These are phyloP conservation scores for Suhomyces prunicola DNA, from an alignment of 805 yeast species.

Conservation along the genomic window DNA sequence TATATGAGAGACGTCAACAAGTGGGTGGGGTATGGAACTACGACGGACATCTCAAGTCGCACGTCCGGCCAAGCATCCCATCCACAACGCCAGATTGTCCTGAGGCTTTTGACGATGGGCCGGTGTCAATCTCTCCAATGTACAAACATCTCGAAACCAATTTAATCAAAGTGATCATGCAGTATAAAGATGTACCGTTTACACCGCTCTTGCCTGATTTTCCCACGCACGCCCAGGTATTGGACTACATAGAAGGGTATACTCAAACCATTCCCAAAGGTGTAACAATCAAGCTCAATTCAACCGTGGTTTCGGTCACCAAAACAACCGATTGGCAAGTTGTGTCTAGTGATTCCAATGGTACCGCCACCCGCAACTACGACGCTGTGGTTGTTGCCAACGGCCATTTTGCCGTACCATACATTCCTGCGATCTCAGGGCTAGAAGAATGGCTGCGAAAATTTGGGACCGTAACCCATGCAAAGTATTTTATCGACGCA, in stretches of 20 bases:
- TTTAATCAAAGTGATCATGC: constrained; percentile 44
- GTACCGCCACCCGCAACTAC: constrained; percentile 5
- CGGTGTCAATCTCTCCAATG: constrained; percentile 19
- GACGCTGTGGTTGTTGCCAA: constrained; percentile 24
- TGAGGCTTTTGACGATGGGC: constrained; percentile 3
- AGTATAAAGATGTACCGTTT: constrained; percentile 35
- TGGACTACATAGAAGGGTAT: constrained; percentile 16
- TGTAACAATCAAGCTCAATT: constrained; percentile 7
- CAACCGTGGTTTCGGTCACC: constrained; percentile 11
- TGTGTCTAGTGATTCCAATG: neutral
- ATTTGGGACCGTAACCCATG: constrained; percentile 15
- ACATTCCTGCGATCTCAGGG: constrained; percentile 19
- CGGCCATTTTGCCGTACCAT: constrained; percentile 24
- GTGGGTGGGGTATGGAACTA: constrained; percentile 46
- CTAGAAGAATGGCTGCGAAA: constrained; percentile 15
- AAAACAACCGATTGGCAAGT: constrained; percentile 11
- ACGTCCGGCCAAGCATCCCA: constrained; percentile 16
- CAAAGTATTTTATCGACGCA: constrained; percentile 18
- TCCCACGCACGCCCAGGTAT: constrained; percentile 15
- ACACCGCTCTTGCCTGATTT: constrained; percentile 12
- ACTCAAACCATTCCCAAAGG: constrained; percentile 11
- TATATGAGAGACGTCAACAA: constrained; percentile 38
- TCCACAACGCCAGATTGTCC: neutral
- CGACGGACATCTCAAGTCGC: constrained; percentile 19
- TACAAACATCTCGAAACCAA: constrained; percentile 34